Percentiles rank a stretch among this genome's conserved stretches.
Conservation (phyloP, 2,329 filamentous ascomycete genomes). For the Cryphonectria carpinicola region DNA sequence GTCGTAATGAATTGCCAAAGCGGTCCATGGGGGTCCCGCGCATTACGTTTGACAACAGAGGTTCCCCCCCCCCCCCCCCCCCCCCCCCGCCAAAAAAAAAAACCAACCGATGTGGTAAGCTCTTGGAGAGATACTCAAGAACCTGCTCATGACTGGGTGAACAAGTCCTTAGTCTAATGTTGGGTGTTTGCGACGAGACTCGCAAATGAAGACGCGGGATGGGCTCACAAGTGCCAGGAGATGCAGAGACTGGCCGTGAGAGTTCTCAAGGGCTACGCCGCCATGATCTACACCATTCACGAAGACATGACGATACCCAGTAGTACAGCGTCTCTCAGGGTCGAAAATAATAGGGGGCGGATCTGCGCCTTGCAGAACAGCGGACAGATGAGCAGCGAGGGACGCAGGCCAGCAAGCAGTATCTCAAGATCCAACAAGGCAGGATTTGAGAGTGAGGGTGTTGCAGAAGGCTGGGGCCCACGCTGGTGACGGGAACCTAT, state of each 20-base stretch:
- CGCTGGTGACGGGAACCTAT: not conserved
- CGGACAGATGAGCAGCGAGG: not conserved
- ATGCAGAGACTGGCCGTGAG: not conserved
- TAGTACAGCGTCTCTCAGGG: not conserved
- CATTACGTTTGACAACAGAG: not conserved
- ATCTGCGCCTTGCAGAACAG: too few relatives aligned
- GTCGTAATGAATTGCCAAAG: constrained; percentile 5
- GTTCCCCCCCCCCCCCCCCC: too few relatives aligned
- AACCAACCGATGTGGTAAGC: not conserved
- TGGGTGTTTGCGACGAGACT: not conserved
- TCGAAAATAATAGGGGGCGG: not conserved
- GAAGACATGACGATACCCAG: not conserved
- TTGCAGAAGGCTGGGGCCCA: not conserved
- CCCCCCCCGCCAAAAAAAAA: not conserved
- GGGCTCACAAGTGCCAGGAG: not conserved
- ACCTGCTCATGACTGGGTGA: not conserved
- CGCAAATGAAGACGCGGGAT: not conserved
- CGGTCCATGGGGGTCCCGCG: not conserved
- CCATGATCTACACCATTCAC: not conserved
- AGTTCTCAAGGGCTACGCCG: not conserved
- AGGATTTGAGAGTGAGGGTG: not conserved
- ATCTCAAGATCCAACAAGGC: not conserved
- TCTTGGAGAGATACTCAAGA: not conserved
- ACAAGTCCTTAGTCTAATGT: not conserved
- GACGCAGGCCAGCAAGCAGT: not conserved